phyloP scores from a whole-genome alignment of 345 rosid genomes.

The Carallia brachiata region DNA sequence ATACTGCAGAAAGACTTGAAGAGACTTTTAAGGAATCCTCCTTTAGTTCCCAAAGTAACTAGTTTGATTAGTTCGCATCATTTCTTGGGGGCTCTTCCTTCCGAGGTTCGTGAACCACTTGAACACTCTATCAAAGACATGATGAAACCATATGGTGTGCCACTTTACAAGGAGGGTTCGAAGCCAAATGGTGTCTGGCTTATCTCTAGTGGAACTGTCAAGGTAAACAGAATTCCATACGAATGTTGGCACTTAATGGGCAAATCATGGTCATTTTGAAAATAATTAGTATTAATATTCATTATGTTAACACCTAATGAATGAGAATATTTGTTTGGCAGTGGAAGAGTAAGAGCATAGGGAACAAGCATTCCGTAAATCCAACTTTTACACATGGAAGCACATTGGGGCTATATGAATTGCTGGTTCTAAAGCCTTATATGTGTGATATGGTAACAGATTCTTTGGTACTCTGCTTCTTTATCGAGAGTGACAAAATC shows the following conservation, averaged over 20 bases:
- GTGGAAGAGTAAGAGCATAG: conserved; percentile 76
- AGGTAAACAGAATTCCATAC: conserved; percentile 43
- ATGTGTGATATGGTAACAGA: conserved; percentile 76
- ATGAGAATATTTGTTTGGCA: conserved; percentile 35
- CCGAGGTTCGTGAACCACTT: conserved; percentile 42
- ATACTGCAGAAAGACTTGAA: conserved; percentile 72
- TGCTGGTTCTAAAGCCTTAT: conserved; percentile 71
- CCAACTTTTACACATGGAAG: conserved; percentile 90
- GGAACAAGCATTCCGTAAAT: conserved; percentile 73
- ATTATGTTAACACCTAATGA: neutral
- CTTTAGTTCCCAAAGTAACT: conserved; percentile 58
- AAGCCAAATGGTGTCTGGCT: conserved; percentile 86
- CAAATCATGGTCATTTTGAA: neutral
- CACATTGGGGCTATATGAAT: conserved; percentile 88
- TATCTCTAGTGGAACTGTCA: conserved; percentile 78
- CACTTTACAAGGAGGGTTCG: conserved; percentile 78
- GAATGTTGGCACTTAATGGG: conserved; percentile 8
- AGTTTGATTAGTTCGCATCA: conserved; percentile 66
- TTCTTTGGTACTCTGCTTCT: conserved; percentile 69
- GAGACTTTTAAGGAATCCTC: conserved; percentile 87
- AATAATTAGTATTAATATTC: neutral
- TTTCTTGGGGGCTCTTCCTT: conserved; percentile 77
- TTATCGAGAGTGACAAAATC: conserved; percentile 56
- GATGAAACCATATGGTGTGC: conserved; percentile 65
- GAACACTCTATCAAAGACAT: conserved; percentile 54